Evolutionary conservation across 139 green algal genomes (phyloP), one percentile per base, ranked within the genome.

Genomic region (Chlamydomonas sp.): DNA sequence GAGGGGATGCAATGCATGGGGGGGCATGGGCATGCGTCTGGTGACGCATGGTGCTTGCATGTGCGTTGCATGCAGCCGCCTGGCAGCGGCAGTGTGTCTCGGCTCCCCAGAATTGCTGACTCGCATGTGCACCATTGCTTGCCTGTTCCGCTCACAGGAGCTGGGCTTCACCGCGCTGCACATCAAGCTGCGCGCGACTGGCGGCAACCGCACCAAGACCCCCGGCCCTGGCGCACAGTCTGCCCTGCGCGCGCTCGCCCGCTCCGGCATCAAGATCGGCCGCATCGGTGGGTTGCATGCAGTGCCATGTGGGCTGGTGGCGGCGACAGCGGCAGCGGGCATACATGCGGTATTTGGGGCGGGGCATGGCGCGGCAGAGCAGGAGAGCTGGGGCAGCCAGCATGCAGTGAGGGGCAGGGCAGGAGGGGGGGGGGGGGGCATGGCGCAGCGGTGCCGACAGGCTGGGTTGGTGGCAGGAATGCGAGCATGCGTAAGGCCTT

Each of bases 201-300:
- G 95, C 47, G 95, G 95, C 70, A 99, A 98, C 90, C 92, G 93
- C 79, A 99, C 95, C 73, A 99, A 99, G 91, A 98, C 91, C 39
- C 95, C 95, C 33, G 95, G 95, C 61, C 95, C 95, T 29, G 95
- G 91, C 49, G 95, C 94, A 57, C 95, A 99, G 88, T 96, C 87
- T 35, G 95, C 95, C 1, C 90, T 99, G 67, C 88, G 95, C 36
- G 95, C 95, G 28, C 85, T 99, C 60, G 95, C 95, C n/a, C 95
- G 95, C 71, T 87, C 94, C 3, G 95, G 95, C 70, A 92, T 99
- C 77, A 99, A 99, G 85, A 99, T 99, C 76, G 95, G 95, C 38
- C 89, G 95, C 73, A 99, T 99, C 73, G 89, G 84, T 90, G 69
- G 70, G 83, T 59, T 1, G 31, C 22, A 20, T 50, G 3, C 3